These are phyloP conservation scores for Hyaloperonospora brassicae DNA, from an alignment of 352 stramenopile genomes.

Conservation along the genomic window DNA sequence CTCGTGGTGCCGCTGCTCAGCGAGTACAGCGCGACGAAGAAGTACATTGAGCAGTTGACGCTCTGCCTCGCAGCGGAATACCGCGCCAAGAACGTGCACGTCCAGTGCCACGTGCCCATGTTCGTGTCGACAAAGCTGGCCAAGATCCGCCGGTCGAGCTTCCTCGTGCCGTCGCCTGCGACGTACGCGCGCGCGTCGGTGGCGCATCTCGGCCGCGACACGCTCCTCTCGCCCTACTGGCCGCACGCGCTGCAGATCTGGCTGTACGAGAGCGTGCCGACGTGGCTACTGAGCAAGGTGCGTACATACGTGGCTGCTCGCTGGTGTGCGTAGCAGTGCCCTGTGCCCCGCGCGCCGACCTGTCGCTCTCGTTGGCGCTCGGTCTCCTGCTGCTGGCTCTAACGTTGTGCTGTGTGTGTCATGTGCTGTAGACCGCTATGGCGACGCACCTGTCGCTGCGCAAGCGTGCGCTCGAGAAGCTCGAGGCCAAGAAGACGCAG, in stretches of 20 bases:
- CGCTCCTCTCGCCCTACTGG: slow-evolving; percentile 91
- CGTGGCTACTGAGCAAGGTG: slow-evolving; percentile 78
- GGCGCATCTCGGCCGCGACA: slow-evolving; percentile 89
- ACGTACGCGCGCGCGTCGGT: slow-evolving; percentile 90
- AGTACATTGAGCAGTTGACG: slow-evolving; percentile 96
- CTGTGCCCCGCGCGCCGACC: too few relatives aligned
- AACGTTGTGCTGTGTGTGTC: slow-evolving; percentile 7
- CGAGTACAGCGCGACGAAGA: slow-evolving; percentile 97
- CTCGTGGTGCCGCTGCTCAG: slow-evolving; percentile 94
- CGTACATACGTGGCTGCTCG: slow-evolving; percentile 7
- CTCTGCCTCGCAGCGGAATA: slow-evolving; percentile 94
- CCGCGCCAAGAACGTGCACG: slow-evolving; percentile 86
- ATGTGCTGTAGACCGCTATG: slow-evolving; percentile 44
- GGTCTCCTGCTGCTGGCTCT: slow-evolving; percentile 1
- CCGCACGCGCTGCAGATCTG: slow-evolving; percentile 94
- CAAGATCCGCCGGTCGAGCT: slow-evolving; percentile 93
- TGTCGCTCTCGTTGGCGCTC: too few relatives aligned
- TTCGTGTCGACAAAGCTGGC: slow-evolving; percentile 99
- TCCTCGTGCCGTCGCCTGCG: slow-evolving; percentile 88
- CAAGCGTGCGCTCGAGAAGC: slow-evolving; percentile 84
- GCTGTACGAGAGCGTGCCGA: slow-evolving; percentile 86
- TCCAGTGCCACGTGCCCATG: slow-evolving; percentile 98
- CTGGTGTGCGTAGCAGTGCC: not conserved
- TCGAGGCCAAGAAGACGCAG: slow-evolving; percentile 66
- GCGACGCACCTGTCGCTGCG: slow-evolving; percentile 73